These are phyloP conservation scores for Davidsoniella neocaledoniae DNA, from an alignment of 2,329 filamentous ascomycete species.

Conservation along the genomic window DNA sequence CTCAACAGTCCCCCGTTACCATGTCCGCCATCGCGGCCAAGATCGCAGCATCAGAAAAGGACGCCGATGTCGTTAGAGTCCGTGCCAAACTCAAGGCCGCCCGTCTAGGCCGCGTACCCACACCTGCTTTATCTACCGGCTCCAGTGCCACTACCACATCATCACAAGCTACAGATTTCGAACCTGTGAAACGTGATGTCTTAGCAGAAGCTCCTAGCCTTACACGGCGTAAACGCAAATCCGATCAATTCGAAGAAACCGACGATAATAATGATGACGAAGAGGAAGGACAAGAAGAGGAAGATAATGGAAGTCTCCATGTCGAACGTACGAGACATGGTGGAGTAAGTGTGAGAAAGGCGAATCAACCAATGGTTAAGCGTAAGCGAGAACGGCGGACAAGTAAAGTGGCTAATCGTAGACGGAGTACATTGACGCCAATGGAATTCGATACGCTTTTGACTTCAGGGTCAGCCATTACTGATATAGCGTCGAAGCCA, in stretches of 20 bases:
- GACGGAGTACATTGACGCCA: constrained; percentile 58
- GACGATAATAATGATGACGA: constrained; percentile 12
- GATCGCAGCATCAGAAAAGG: constrained; percentile 44
- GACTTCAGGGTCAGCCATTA: neutral
- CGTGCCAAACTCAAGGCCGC: constrained; percentile 45
- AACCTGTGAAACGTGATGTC: constrained; percentile 22
- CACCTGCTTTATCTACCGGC: neutral
- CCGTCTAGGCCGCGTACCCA: constrained; percentile 19
- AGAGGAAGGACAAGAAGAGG: neutral
- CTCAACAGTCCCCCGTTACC: constrained; percentile 39
- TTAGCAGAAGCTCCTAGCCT: constrained; percentile 11
- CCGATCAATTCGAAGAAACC: constrained; percentile 9
- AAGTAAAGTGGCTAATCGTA: constrained; percentile 40
- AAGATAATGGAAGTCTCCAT: neutral
- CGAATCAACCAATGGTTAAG: constrained; percentile 19
- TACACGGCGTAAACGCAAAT: constrained; percentile 13
- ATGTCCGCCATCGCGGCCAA: constrained; percentile 48
- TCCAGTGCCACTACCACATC: neutral
- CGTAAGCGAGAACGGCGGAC: constrained; percentile 35
- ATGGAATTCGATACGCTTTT: constrained; percentile 44
- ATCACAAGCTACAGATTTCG: constrained; percentile 17
- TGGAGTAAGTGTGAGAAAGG: too few species aligned
- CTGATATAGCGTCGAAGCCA: neutral
- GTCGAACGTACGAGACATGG: too few species aligned
- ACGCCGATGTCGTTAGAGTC: constrained; percentile 46